Conservation (phyloP, 305 asterid genomes). For the Fraxinus sp. region DNA sequence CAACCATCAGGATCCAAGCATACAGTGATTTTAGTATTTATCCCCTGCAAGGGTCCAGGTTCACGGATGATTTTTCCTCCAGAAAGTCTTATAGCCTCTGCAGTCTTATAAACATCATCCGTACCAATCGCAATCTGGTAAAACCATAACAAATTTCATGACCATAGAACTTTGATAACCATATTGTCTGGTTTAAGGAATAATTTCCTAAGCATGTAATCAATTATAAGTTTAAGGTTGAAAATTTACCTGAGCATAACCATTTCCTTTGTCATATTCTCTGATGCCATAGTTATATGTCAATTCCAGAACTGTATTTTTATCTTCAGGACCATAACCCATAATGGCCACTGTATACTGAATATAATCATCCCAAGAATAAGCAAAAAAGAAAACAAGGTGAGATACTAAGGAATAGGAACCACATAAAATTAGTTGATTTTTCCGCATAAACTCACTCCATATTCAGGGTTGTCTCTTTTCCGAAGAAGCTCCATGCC, state of each 20-base stretch:
- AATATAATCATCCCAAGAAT: slow-evolving; percentile 5
- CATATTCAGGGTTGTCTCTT: slow-evolving; percentile 40
- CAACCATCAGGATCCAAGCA: slow-evolving; percentile 63
- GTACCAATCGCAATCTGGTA: slow-evolving; percentile 55
- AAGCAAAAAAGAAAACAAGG: background rate
- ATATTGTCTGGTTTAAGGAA: background rate
- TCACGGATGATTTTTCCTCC: slow-evolving; percentile 47
- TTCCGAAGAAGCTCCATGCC: slow-evolving; percentile 56
- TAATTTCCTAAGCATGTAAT: background rate
- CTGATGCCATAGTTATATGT: slow-evolving; percentile 39
- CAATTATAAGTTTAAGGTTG: background rate
- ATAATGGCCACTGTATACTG: slow-evolving; percentile 38
- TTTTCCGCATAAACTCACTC: slow-evolving; percentile 32
- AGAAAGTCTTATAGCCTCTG: slow-evolving; percentile 37
- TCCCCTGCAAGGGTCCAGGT: slow-evolving; percentile 59
- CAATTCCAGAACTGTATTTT: slow-evolving; percentile 36
- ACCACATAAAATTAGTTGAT: background rate
- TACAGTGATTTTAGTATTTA: slow-evolving; percentile 49
- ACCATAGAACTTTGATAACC: background rate
- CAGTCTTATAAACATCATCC: slow-evolving; percentile 50
- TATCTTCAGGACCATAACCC: slow-evolving; percentile 50
- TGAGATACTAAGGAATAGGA: background rate
- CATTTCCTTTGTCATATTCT: slow-evolving; percentile 47
- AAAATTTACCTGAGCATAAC: slow-evolving; percentile 41
- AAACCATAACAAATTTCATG: slow-evolving; percentile 16